phyloP scores from a whole-genome alignment of 495 filamentous ascomycete genomes.

The Neurospora sp. region DNA sequence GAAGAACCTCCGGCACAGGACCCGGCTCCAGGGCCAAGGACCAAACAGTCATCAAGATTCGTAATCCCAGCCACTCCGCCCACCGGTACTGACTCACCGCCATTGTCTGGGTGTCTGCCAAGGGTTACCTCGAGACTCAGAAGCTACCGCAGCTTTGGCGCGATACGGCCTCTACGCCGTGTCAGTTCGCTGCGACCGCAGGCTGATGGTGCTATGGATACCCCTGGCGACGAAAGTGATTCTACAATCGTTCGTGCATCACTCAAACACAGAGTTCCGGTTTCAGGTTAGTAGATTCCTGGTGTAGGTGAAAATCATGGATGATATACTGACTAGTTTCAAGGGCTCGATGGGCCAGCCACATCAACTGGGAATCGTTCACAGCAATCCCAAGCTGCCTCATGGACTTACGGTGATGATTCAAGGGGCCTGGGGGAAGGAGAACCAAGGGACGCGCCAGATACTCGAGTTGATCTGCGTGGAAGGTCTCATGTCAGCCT shows the following conservation, averaged over 20 bases:
- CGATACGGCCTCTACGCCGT: conserved; percentile 1
- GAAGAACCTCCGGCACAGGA: background rate
- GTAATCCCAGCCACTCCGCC: background rate
- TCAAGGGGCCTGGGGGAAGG: background rate
- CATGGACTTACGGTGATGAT: background rate
- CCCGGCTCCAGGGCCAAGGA: conserved; percentile 4
- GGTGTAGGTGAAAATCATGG: background rate
- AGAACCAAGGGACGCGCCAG: background rate
- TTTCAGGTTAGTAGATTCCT: background rate
- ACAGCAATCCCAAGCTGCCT: background rate
- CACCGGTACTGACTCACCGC: background rate
- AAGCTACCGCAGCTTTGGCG: conserved; percentile 5
- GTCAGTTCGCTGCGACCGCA: conserved; percentile 4
- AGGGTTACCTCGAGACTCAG: conserved; percentile 4
- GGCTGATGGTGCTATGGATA: conserved; percentile 4
- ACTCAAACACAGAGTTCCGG: background rate
- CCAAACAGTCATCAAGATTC: background rate
- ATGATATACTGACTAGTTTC: background rate
- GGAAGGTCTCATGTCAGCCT: conserved; percentile 32
- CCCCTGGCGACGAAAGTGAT: background rate
- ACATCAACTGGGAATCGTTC: background rate
- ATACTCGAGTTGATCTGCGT: conserved; percentile 23
- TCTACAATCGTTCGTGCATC: background rate
- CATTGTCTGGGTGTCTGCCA: conserved; percentile 3
- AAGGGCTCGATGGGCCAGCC: background rate